These are phyloP conservation scores for Tuber aestivum DNA, from an alignment of 495 filamentous ascomycete genomes.

Conservation along the genomic window DNA sequence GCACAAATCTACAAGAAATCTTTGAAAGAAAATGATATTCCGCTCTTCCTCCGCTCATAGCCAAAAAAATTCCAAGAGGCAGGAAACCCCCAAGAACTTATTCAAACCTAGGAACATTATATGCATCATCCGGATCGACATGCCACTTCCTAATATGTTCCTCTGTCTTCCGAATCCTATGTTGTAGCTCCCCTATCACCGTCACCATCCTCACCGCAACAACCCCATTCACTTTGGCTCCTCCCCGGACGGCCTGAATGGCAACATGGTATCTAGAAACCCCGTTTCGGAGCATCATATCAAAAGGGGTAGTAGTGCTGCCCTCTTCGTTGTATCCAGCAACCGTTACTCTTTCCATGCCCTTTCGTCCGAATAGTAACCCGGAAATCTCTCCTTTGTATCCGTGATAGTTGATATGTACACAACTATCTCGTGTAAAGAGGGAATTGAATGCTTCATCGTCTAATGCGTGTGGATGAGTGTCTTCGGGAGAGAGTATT, in stretches of 20 bases:
- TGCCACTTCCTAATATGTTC: slow-evolving; percentile 53
- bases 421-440: slow-evolving; percentile 56
- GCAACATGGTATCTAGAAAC: slow-evolving; percentile 61
- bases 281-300: slow-evolving; percentile 66
- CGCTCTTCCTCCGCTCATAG: too few relatives aligned
- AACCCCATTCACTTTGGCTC: slow-evolving; percentile 49
- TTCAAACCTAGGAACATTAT: slow-evolving; percentile 50
- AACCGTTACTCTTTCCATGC: slow-evolving; percentile 51
- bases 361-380: slow-evolving; percentile 56
- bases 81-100: slow-evolving; percentile 1
- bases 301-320: slow-evolving; percentile 65
- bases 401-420: slow-evolving; percentile 70
- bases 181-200: slow-evolving; percentile 49
- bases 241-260: slow-evolving; percentile 53
- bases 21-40: too few relatives aligned
- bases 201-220: slow-evolving; percentile 50
- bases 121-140: slow-evolving; percentile 55
- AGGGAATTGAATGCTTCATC: slow-evolving; percentile 53
- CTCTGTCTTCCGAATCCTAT: slow-evolving; percentile 51
- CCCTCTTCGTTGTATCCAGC: slow-evolving; percentile 65
- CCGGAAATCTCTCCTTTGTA: slow-evolving; percentile 60
- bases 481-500: slow-evolving; percentile 56
- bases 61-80: too few relatives aligned
- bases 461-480: slow-evolving; percentile 59
- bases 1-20: too few relatives aligned